Evolutionary conservation across 352 stramenopile species (phyloP).

Genomic region (Pythium volutum): DNA sequence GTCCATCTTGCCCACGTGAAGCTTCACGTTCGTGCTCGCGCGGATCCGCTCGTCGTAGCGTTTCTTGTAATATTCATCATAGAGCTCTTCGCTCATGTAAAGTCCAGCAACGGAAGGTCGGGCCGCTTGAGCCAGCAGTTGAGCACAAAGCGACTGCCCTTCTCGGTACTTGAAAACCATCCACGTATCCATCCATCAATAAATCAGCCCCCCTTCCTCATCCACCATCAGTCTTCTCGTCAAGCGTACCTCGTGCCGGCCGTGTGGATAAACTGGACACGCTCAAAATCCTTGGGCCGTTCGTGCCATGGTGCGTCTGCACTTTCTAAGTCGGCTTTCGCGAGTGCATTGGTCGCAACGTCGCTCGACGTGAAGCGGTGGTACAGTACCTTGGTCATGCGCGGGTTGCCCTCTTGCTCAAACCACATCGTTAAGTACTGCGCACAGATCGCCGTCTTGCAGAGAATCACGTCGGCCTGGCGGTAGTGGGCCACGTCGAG

Average conservation of each 20-base stretch:
- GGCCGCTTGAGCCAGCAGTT: conserved; percentile 55
- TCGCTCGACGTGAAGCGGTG: conserved; percentile 58
- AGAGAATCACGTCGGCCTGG: conserved; percentile 47
- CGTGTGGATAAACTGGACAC: conserved; percentile 47
- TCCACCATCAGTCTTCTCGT: background rate
- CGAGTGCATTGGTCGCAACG: conserved; percentile 25
- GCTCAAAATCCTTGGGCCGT: conserved; percentile 33
- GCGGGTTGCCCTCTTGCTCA: conserved; percentile 51
- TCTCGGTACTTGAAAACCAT: conserved; percentile 33
- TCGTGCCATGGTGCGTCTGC: background rate
- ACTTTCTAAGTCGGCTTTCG: background rate
- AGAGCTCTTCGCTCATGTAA: conserved; percentile 51
- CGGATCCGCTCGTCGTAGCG: background rate
- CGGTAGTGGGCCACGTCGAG: conserved; percentile 43
- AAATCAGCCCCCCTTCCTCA: background rate
- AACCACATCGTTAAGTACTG: conserved; percentile 48
- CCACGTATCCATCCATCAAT: background rate
- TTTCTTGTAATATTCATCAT: conserved; percentile 12
- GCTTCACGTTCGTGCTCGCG: conserved; percentile 28
- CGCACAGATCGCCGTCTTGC: conserved; percentile 56
- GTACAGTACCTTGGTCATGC: conserved; percentile 46
- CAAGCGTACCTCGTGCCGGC: conserved; percentile 20
- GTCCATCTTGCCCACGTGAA: conserved; percentile 38
- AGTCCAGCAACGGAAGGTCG: conserved; percentile 44
- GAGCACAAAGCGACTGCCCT: conserved; percentile 44